phyloP scores from a whole-genome alignment of 345 rosid species.

The Erucastrum elatum region DNA sequence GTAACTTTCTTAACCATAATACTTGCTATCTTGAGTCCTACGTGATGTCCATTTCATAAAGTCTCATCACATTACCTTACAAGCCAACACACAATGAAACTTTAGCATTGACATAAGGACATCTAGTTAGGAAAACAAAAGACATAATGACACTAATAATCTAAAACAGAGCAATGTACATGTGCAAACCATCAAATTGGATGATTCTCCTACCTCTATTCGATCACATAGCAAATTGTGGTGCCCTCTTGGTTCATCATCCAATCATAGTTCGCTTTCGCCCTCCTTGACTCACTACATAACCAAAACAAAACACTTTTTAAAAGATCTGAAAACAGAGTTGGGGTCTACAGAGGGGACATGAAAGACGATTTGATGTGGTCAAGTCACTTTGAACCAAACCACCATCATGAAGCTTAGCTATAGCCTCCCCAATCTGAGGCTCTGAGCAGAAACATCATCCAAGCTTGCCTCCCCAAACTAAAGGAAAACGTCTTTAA shows the following conservation, averaged over 20 bases:
- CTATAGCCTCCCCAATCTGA: slow-evolving; percentile 85
- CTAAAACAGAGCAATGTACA: neutral
- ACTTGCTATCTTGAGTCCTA: neutral
- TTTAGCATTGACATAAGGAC: neutral
- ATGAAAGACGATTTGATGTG: neutral
- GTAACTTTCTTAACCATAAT: neutral
- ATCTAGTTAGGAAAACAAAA: no score
- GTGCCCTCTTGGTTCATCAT: slow-evolving; percentile 34
- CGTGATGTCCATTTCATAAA: neutral
- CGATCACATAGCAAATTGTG: neutral
- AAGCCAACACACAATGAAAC: neutral
- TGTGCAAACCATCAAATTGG: neutral
- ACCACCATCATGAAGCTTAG: slow-evolving; percentile 92
- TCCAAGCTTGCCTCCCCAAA: slow-evolving; percentile 60
- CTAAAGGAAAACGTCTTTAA: slow-evolving; percentile 74
- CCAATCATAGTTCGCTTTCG: slow-evolving; percentile 95
- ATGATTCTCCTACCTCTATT: neutral
- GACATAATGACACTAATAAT: neutral
- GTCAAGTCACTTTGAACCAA: slow-evolving; percentile 84
- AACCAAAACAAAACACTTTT: neutral
- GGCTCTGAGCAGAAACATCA: slow-evolving; percentile 74
- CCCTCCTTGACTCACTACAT: slow-evolving; percentile 79
- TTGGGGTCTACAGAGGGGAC: neutral
- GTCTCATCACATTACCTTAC: neutral
- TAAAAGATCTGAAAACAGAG: neutral